Base-by-base conservation (phyloP, 345 rosid species). In the Eucalyptus decipiens region DNA sequence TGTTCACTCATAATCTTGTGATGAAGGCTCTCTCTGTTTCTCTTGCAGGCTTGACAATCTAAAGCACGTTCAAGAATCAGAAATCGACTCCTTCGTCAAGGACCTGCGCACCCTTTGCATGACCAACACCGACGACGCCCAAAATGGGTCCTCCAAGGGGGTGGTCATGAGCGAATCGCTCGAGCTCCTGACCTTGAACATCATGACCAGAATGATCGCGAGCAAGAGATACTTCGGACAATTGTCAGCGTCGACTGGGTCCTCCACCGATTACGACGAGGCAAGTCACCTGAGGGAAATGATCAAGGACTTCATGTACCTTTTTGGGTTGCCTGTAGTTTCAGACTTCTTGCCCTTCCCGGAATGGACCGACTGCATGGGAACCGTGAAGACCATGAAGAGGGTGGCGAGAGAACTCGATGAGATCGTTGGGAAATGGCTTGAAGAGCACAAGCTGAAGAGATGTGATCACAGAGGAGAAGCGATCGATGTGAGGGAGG, bases 341-440 rank as follows among this genome's bases (percentile, higher is more conserved):
- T 93, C 95, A 10, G 97, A 96, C 72, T 93, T 91, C 12, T 37
- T 96, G 88, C 95, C 96, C 24, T 94, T 95, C 93, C 89, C 93
- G 10, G 97, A 92, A 86, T 93, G 96, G 95, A 47, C 95, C 54
- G 97, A 96, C 90, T 80, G 93, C 47, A 28, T 34, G 23, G 95
- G 95, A 14, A 87, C 91, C n/a, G 89, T 93, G 11, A 18, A 88
- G 45, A 85, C 90, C 34, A 96, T 96, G 98, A 95, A 93, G 90
- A 90, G 88, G 62, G 90, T 91, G 2, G 91, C 91, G 28, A 93
- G 93, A 89, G 95, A 93, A 89, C 54, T 95, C n/a, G 97, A 96
- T 87, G 58, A 69, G 3, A 86, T 92, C 23, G 88, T 95, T 28
- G 90, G 90, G n/a, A 90, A 47, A 5, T 96, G 97, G 98, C 90